phyloP scores from a whole-genome alignment of 1,284 basidiomycete species.

The Golubevia pallescens region DNA sequence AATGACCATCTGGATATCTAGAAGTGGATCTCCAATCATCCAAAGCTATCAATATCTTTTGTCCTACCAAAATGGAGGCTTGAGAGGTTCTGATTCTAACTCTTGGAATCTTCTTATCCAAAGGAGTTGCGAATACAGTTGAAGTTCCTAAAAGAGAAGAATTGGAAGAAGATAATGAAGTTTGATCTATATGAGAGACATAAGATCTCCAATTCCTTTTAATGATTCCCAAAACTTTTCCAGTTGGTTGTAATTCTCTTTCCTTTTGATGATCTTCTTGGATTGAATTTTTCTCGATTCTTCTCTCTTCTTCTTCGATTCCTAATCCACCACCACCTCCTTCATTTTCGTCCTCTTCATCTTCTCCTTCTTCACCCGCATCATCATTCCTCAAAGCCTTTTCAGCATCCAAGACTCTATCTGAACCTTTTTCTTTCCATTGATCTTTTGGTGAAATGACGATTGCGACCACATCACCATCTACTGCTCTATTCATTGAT shows the following conservation, averaged over 20 bases:
- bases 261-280: conserved; percentile 14
- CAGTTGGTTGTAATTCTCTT: conserved; percentile 44
- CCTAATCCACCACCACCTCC: conserved; percentile 21
- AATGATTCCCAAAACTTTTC: conserved; percentile 56
- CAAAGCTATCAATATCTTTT: conserved; percentile 60
- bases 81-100: conserved; percentile 59
- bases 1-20: conserved; percentile 62
- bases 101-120: conserved; percentile 57
- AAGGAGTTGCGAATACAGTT: conserved; percentile 55
- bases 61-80: conserved; percentile 47
- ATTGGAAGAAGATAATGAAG: conserved; percentile 36
- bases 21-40: conserved; percentile 56
- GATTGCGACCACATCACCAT: conserved; percentile 61
- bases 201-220: conserved; percentile 62
- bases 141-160: conserved; percentile 38
- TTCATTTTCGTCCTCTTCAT: conserved; percentile 32
- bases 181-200: conserved; percentile 56
- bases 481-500: conserved; percentile 61
- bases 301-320: conserved; percentile 7
- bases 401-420: conserved; percentile 60
- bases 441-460: conserved; percentile 54
- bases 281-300: not conserved
- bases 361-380: conserved; percentile 34
- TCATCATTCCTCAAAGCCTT: conserved; percentile 54
- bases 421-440: conserved; percentile 44